Base-by-base conservation (phyloP, 805 yeast species). In the Lachancea meyersii region DNA sequence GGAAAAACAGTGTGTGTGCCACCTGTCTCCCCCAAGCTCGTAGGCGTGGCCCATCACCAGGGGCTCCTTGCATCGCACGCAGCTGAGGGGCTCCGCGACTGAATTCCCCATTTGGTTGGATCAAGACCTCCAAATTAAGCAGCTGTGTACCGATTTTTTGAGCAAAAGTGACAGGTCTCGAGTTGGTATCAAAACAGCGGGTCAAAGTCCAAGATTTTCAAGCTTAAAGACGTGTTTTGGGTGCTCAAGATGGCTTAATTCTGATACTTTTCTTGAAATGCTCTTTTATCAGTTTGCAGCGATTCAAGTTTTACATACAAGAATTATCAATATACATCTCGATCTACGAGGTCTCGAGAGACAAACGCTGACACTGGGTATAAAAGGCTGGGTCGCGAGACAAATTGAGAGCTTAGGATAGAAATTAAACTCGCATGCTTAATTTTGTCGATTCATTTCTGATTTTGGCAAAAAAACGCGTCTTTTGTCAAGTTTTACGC, bases 1-100 rank as follows among this genome's bases (percentile, higher is more conserved):
- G 36, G 79, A 73, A 65, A 93, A 93, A 65, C 98, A 93, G 48
- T 83, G 76, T 44, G 87, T 83, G 62, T 93, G 98, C 98, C 98
- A 93, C 50, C 96, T 77, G 58, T 87, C 91, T 21, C 84, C 94
- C 19, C 96, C 96, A 38, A 91, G 70, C 60, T 91, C 97, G 60
- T 87, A 93, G 2, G 97, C 97, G 50, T 89, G 94, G 24, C 96
- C 96, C 55, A 86, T 95, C 16, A 76, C 75, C 38, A 91, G 85
- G 21, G 82, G 68, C 45, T 72, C 58, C 31, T 67, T 55, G 50
- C 80, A 76, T 41, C 71, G 54, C 40, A 68, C 63, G 58, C 75
- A 70, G 4, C 47, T 47, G 17, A 68, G 68, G 17, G 44, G 30
- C 23, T 47, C 50, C n/a, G 40, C 31, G 26, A 14, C 26, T 14